Evolutionary conservation across 306 rosid genomes (phyloP), one percentile per base, ranked within the genome.

Genomic region (Sindora glabra): DNA sequence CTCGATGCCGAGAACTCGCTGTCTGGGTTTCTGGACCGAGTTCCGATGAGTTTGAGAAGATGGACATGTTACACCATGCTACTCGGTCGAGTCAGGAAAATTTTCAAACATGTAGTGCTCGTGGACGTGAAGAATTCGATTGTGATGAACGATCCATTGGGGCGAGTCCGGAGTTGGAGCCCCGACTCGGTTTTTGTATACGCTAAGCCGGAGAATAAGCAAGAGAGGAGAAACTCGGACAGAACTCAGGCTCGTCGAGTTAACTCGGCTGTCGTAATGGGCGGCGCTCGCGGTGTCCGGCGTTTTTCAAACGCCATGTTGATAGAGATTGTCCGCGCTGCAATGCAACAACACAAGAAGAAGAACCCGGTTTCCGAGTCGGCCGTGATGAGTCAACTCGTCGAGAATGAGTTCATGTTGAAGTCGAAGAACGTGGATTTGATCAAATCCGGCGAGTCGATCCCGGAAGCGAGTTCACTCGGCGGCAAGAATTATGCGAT

Each of bases 1-100:
- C 87, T 92, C 18, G 99, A 92, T 71, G 83, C 99, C 30, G 99
- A 88, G 73, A 86, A 88, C 74, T 81, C 96, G 23, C 94, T 92
- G 4, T 26, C 90, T 10, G 99, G 99, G 14, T 92, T 92, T 51
- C 32, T 81, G 0, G 85, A 83, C 70, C 73, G 66, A 39, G 74
- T 77, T 18, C 83, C 95, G 2, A 68, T 89, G 75, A 63, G 75
- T 40, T 55, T 92, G 42, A 58, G 96, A 2, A 72, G 96, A 23
- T 92, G 99, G 99, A 94, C 95, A 1, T 88, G 95, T 40, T 92
- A 86, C 64, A 88, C 95, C 5, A 83, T 92, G 96, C 71, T 88
- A 1, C 81, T 92, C 8, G 96, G 95, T 23, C 94, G 99, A 24
- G 82, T 89, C 16, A 68, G 91, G 12, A 76, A 79, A 10, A 70